Percentiles rank a stretch among this genome's conserved stretches.
Conservation (phyloP, 306 rosid genomes). For the Neltuma alba region DNA sequence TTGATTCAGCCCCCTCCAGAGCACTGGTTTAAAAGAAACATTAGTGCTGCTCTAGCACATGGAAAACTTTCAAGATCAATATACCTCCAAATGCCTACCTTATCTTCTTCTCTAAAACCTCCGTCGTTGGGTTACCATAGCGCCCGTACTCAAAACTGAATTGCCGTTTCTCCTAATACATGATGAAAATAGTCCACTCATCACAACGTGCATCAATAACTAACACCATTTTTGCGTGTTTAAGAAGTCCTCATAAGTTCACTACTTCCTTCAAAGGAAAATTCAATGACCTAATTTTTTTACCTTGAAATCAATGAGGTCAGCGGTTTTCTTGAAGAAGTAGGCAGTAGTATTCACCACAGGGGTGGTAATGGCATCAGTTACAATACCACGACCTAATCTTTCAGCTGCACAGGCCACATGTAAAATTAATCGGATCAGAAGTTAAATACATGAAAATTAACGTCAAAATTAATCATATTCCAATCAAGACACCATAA, state of each 20-base stretch:
- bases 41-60: slow-evolving; percentile 12
- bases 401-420: slow-evolving; percentile 67
- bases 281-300: background rate
- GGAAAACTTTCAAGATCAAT: slow-evolving; percentile 15
- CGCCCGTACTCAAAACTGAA: slow-evolving; percentile 91
- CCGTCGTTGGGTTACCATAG: slow-evolving; percentile 93
- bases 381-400: slow-evolving; percentile 80
- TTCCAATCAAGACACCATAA: background rate
- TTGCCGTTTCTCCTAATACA: slow-evolving; percentile 75
- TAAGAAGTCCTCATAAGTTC: background rate
- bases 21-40: slow-evolving; percentile 59
- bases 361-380: slow-evolving; percentile 93
- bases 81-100: slow-evolving; percentile 54
- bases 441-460: slow-evolving; percentile 20
- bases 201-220: background rate
- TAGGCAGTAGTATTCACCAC: slow-evolving; percentile 91
- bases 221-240: background rate
- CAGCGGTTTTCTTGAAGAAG: slow-evolving; percentile 75
- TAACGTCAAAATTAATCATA: background rate
- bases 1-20: slow-evolving; percentile 95
- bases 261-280: background rate
- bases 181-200: background rate
- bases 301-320: slow-evolving; percentile 92
- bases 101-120: slow-evolving; percentile 88
- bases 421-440: slow-evolving; percentile 32